Base-by-base conservation (phyloP, 2,329 filamentous ascomycete species). In the Lachnellula occidentalis region DNA sequence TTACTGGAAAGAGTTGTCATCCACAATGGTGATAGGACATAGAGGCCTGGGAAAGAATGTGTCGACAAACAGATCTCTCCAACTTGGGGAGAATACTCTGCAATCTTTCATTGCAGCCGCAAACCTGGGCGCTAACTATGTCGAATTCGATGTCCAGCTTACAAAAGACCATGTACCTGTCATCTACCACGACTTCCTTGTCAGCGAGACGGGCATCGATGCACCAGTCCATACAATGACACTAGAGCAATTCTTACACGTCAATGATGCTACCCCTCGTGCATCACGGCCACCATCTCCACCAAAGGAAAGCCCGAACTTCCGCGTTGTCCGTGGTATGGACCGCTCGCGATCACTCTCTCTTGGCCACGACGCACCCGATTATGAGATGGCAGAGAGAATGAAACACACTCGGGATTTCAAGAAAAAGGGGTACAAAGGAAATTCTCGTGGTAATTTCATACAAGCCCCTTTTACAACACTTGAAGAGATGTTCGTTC, bases 91-190 rank as follows among this genome's bases (percentile, higher is more conserved):
- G 72, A 99, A 99, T 70, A 99, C 94, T 0, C 79, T 99, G 24
- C 88, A 87, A 53, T 97, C 94, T 0, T 99, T 99, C 72, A 96
- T 97, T 66, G 90, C 92, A 2, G 94, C 94, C 2, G 92, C 92
- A 43, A 97, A 96, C 62, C 73, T 99, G 50, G 94, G 94, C 8
- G 94, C 83, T 3, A 80, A 86, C 53, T 87, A 86, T 63, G 83
- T 87, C 46, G 83, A 86, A 63, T 86, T 88, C 66, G 94, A 99
- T 69, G 94, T 99, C 0, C 94, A 99, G 69, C 77, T 99, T 39
- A 99, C 94, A n/a, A 99, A 99, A 68, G 94, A 99, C 68, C 91
- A 95, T 65, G 91, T 99, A 1, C 94, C 94, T 0, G 92, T 99
- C 61, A 96, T 99, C 66, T 99, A 99, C 69, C 94, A 99, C 69